phyloP scores from a whole-genome alignment of 148 eudicot species.

The Silene uniflora region DNA sequence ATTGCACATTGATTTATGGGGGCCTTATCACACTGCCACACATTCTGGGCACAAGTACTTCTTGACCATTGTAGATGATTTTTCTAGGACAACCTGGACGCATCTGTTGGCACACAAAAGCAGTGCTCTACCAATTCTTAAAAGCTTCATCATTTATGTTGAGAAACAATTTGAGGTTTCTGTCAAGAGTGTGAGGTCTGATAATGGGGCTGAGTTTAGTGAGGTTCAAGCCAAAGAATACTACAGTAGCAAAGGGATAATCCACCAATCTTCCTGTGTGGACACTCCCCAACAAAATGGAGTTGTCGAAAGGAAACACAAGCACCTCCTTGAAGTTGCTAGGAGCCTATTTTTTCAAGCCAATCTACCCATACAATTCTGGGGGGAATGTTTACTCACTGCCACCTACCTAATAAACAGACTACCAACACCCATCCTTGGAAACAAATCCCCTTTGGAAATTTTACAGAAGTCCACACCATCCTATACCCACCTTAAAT shows the following conservation, averaged over 20 bases:
- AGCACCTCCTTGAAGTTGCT: no score
- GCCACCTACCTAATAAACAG: no score
- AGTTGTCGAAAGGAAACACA: no score
- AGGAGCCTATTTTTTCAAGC: no score
- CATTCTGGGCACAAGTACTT: neutral
- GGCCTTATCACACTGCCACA: neutral
- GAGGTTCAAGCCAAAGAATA: neutral
- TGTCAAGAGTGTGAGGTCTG: neutral
- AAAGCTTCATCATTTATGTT: neutral
- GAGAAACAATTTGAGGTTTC: neutral
- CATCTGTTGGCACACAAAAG: neutral
- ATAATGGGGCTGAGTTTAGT: neutral
- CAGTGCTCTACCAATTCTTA: neutral
- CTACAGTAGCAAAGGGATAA: neutral
- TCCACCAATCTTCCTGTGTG: neutral
- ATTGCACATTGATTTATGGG: neutral
- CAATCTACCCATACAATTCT: no score
- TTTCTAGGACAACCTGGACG: neutral
- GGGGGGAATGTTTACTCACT: no score
- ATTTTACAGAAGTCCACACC: neutral
- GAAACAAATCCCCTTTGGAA: neutral
- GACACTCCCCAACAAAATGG: conserved; percentile 6
- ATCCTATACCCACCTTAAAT: neutral
- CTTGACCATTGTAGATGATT: neutral
- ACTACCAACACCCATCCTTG: no score